phyloP scores from a whole-genome alignment of 345 rosid genomes.

The Schrenkiella parvula region DNA sequence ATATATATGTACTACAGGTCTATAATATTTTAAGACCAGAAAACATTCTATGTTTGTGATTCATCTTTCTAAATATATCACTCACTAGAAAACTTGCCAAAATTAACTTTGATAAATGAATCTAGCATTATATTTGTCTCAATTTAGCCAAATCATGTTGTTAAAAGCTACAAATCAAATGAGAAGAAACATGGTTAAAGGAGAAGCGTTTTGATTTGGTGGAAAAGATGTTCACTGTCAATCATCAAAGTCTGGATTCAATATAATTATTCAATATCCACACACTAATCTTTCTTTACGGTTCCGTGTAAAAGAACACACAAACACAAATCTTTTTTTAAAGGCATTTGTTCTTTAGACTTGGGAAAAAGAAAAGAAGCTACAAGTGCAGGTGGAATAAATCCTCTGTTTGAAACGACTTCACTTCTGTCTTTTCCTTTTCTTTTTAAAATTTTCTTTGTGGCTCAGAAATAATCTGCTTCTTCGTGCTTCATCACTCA shows the following conservation, averaged over 20 bases:
- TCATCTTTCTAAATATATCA: not conserved
- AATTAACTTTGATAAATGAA: not conserved
- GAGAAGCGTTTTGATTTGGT: slow-evolving; percentile 5
- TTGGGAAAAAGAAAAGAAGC: not conserved
- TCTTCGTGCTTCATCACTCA: slow-evolving; percentile 25
- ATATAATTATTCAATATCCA: not conserved
- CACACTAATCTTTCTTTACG: not conserved
- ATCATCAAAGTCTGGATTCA: not conserved
- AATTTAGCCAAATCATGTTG: not conserved
- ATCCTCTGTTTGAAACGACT: slow-evolving; percentile 30
- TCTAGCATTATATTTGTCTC: not conserved
- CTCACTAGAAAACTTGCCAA: not conserved
- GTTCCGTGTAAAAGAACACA: not conserved
- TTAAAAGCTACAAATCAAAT: slow-evolving; percentile 18
- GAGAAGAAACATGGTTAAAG: slow-evolving; percentile 3
- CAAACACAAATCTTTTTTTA: not conserved
- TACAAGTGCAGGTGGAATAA: slow-evolving; percentile 30
- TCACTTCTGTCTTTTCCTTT: not conserved
- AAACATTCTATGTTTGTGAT: not conserved
- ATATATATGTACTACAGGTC: not conserved
- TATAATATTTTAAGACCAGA: not conserved
- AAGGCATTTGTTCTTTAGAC: slow-evolving; percentile 30
- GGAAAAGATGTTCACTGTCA: slow-evolving; percentile 1
- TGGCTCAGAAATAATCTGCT: slow-evolving; percentile 16
- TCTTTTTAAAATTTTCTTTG: not conserved